Evolutionary conservation across 2,329 filamentous ascomycete species (phyloP), one percentile per base, ranked within the genome.

Genomic region (Hypomyces perniciosus): DNA sequence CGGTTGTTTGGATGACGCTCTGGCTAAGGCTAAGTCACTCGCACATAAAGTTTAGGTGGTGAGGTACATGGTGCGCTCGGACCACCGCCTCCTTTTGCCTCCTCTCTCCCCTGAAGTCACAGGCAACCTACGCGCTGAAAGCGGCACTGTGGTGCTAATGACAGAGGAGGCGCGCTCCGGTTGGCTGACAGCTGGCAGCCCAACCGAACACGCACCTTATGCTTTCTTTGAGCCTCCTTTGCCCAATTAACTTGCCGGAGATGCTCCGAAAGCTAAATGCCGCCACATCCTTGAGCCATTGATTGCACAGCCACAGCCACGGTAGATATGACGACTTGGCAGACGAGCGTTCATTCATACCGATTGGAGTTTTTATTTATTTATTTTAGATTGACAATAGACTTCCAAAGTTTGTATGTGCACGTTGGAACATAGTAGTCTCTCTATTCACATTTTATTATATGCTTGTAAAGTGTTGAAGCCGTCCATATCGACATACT

Each of bases 51-150:
- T 46, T 57, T 57, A 27, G 59, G 54, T n/a, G 30, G n/a, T 1
- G 4, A 56, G 62, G 53, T 69, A 69, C 66, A 50, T 61, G 1
- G 2, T 28, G 47, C 59, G 61, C 63, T 62, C 47, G 58, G 62
- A 54, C 63, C 65, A 62, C 51, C 56, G 58, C 57, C 63, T 63
- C 63, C 61, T 66, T 65, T 65, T 60, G 53, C 57, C 58, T 48
- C 55, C 55, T 50, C 49, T 55, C 48, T 58, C 44, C 51, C 51
- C 51, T 53, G 51, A 53, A 52, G 49, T 40, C 41, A 40, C 34
- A 44, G 47, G 31, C 41, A 31, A 35, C 48, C 34, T 31, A 50
- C 48, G 48, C 50, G 41, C 50, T 52, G 50, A 53, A 50, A 53
- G 44, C 46, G 37, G 47, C 37, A 28, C 30, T 26, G 46, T 20